Evolutionary conservation across 495 filamentous ascomycete species (phyloP).

Genomic region (Tuber melanosporum): DNA sequence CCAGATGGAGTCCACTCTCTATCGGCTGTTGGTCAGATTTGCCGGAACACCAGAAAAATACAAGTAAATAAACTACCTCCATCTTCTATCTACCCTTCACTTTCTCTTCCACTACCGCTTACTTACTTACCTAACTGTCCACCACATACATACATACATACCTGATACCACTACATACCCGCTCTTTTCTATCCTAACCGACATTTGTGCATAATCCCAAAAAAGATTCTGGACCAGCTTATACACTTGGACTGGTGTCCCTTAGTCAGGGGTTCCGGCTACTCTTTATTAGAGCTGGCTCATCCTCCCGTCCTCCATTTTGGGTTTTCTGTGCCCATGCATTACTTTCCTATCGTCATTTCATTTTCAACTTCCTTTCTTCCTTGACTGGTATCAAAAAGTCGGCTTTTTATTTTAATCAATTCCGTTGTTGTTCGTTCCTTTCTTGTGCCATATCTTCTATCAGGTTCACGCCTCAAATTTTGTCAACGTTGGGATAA

Average conservation of each 20-base stretch:
- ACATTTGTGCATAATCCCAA: background rate
- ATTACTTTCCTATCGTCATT: background rate
- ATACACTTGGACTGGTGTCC: background rate
- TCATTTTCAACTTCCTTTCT: background rate
- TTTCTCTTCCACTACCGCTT: background rate
- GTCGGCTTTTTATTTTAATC: background rate
- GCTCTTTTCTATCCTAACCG: background rate
- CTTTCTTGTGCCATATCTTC: background rate
- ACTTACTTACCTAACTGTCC: background rate
- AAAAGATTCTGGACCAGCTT: background rate
- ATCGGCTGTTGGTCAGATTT: constrained; percentile 1
- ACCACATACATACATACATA: background rate
- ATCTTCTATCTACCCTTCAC: background rate
- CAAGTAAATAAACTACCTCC: background rate
- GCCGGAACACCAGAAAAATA: background rate
- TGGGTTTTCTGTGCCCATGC: background rate
- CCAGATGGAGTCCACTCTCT: background rate
- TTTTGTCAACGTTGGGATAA: background rate
- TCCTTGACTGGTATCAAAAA: background rate
- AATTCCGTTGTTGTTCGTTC: background rate
- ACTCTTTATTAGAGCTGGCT: background rate
- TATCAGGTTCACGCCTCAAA: background rate
- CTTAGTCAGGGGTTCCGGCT: background rate
- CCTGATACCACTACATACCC: background rate
- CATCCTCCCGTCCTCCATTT: background rate